A percentile compares a stretch with the other conserved stretches of the same genome.
Evolutionary conservation across 768 basidiomycete species (phyloP).

Genomic region (Obba rivulosa): DNA sequence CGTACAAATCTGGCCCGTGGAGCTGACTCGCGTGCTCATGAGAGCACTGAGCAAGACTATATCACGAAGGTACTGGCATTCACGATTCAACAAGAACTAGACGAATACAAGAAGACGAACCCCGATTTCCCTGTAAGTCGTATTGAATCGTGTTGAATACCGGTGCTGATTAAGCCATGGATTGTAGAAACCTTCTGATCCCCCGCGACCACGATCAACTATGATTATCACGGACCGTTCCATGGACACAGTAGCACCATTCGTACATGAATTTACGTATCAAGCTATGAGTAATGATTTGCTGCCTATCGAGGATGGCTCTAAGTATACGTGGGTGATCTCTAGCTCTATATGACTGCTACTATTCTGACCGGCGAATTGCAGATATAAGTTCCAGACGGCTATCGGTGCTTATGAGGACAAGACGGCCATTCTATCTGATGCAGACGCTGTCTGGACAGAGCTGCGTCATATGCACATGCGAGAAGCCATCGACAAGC

Average conservation of each 20-base stretch:
- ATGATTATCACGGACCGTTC: slow-evolving; percentile 94
- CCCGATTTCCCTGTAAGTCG: slow-evolving; percentile 81
- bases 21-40: slow-evolving; percentile 59
- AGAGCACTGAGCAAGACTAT: slow-evolving; percentile 70
- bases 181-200: slow-evolving; percentile 47
- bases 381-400: slow-evolving; percentile 91
- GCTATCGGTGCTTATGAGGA: slow-evolving; percentile 83
- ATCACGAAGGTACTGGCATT: slow-evolving; percentile 78
- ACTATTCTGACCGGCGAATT: not conserved
- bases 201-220: slow-evolving; percentile 61
- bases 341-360: not conserved
- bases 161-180: not conserved
- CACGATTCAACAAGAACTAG: slow-evolving; percentile 77
- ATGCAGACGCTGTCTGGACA: slow-evolving; percentile 87
- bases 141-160: not conserved
- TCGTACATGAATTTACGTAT: slow-evolving; percentile 97
- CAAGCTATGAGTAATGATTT: slow-evolving; percentile 98
- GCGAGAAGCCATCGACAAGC: slow-evolving; percentile 95
- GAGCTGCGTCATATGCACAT: slow-evolving; percentile 96
- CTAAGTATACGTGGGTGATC: slow-evolving; percentile 74
- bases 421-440: slow-evolving; percentile 80
- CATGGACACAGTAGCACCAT: slow-evolving; percentile 88
- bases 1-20: slow-evolving; percentile 78
- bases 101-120: slow-evolving; percentile 83
- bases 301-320: slow-evolving; percentile 81